These are phyloP conservation scores for Ajuga chamaepitys DNA, from an alignment of 257 asterid species.

Conservation along the genomic window DNA sequence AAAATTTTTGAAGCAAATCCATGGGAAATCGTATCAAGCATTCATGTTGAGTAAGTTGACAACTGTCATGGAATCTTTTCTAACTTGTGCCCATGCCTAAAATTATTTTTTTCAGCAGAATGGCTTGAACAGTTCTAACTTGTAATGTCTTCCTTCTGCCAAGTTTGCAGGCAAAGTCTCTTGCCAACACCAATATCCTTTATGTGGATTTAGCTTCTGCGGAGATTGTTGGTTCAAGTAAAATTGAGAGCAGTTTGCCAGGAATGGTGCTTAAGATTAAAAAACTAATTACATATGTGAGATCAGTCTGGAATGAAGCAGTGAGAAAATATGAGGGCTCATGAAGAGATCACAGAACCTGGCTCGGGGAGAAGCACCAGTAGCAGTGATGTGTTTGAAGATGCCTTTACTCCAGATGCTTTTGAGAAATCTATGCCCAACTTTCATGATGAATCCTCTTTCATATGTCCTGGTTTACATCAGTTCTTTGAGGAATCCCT, in stretches of 20 bases:
- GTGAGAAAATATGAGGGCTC: too few relatives aligned
- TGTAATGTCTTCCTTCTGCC: constrained; percentile 28
- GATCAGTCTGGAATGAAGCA: constrained; percentile 85
- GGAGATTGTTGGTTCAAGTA: constrained; percentile 74
- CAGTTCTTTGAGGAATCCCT: too few relatives aligned
- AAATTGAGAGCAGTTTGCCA: constrained; percentile 61
- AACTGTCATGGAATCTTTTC: neutral
- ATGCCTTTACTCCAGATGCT: too few relatives aligned
- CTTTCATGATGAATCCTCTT: too few relatives aligned
- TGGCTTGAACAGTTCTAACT: constrained; percentile 22
- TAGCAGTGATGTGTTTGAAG: too few relatives aligned
- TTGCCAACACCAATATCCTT: constrained; percentile 93
- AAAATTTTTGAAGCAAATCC: constrained; percentile 59
- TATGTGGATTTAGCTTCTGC: constrained; percentile 92
- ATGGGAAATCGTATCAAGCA: constrained; percentile 67
- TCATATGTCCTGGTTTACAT: too few relatives aligned
- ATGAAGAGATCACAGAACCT: too few relatives aligned
- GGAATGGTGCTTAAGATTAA: constrained; percentile 91
- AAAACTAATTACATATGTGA: constrained; percentile 61
- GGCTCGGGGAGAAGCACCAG: too few relatives aligned
- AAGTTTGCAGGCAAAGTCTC: constrained; percentile 85
- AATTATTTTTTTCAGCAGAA: constrained; percentile 13
- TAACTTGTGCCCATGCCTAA: neutral
- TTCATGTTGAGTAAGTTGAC: constrained; percentile 80
- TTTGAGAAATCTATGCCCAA: too few relatives aligned